Base-by-base conservation (phyloP, 345 rosid species). In the Cardamine occulta region DNA sequence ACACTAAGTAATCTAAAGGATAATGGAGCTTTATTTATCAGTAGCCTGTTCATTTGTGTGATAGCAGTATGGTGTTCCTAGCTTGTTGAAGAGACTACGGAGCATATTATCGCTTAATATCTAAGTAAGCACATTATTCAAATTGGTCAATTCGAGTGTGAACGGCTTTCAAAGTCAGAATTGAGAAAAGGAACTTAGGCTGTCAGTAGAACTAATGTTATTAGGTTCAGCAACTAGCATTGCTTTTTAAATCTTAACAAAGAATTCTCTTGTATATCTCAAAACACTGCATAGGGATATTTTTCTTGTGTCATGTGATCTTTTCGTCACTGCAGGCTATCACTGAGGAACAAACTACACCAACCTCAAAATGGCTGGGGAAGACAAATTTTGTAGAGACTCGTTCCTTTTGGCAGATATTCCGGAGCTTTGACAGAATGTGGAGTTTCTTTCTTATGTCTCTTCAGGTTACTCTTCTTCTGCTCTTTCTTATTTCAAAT, bases 351-450 rank as follows among this genome's bases (percentile, higher is more conserved):
- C 80, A 53, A 47, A 74, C 12, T 18, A 80, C 84, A 76, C 63
- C 63, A 79, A 87, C 79, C 4, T 74, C 47, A 77, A 90, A 68
- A 68, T 91, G 98, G 98, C 66, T 88, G 42, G 97, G 97, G 72
- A 91, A 94, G 88, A 87, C 89, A 71, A 89, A 94, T 76, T 94
- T 89, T 85, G 93, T 88, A 55, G 98, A 94, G 88, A 87, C 80
- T 40, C 98, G 90, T 70, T 90, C 98, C 23, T 88, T 94, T 79
- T 94, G 97, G 98, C 98, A 94, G 77, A 86, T 94, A 72, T 94
- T 89, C 78, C 82, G 98, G 80, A 91, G 98, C 86, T 94, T 94
- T 83, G 97, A 90, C 76, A 85, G 98, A 81, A 88, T 91, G 96
- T 94, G 98, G 98, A 86, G 84, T 73, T 90, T 91, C 85, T 91